A percentile compares a stretch with the other conserved stretches of the same genome.
Evolutionary conservation across 306 rosid genomes (phyloP).

Genomic region (Pyrus bretschneideri): DNA sequence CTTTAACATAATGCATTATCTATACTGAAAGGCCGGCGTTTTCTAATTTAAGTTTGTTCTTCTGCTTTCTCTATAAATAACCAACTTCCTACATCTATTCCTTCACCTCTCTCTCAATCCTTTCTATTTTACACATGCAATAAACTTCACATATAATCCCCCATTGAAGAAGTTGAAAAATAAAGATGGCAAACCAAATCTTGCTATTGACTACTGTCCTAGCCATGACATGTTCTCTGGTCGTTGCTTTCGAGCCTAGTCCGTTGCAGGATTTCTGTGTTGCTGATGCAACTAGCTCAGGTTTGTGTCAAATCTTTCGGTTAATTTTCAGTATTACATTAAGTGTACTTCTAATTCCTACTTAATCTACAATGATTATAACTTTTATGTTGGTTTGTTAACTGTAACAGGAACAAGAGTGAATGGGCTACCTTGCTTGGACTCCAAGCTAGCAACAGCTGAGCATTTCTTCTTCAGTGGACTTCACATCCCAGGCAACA

Average conservation of each 20-base stretch:
- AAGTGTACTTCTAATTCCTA: not conserved
- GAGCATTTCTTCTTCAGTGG: slow-evolving; percentile 14
- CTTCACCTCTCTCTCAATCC: slow-evolving; percentile 1
- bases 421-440: slow-evolving; percentile 10
- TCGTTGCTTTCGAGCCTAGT: slow-evolving; percentile 20
- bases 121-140: not conserved
- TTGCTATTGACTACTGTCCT: slow-evolving; percentile 1
- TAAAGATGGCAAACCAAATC: slow-evolving; percentile 7
- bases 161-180: not conserved
- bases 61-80: not conserved
- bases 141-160: not conserved
- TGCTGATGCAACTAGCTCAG: slow-evolving; percentile 21
- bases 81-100: not conserved
- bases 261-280: slow-evolving; percentile 29
- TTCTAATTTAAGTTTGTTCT: not conserved
- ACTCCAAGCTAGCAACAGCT: slow-evolving; percentile 7
- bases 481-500: slow-evolving; percentile 17
- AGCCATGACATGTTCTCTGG: slow-evolving; percentile 12
- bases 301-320: not conserved
- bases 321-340: not conserved
- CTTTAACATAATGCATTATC: not conserved
- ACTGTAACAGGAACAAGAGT: not conserved
- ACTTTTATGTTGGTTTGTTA: not conserved
- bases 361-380: not conserved
- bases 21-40: not conserved